These are phyloP conservation scores for Microbotryomycetes sp. DNA, from an alignment of 1,284 basidiomycete species.

Conservation along the genomic window DNA sequence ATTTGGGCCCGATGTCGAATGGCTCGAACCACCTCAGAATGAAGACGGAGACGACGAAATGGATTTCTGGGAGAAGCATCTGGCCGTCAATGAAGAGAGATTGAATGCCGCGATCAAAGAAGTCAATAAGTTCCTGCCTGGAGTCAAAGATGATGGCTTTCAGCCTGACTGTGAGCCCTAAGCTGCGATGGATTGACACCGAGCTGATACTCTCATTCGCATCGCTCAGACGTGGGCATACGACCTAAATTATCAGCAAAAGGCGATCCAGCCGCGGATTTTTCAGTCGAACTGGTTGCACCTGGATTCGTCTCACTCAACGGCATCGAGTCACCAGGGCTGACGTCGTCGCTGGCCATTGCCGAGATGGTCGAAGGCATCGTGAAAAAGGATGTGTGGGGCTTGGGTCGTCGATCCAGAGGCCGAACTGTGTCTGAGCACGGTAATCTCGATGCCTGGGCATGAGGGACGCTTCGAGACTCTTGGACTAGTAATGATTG, in stretches of 20 bases:
- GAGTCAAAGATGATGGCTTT: conserved; percentile 58
- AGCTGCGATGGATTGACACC: too few species aligned
- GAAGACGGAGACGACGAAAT: conserved; percentile 48
- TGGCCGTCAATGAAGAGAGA: conserved; percentile 53
- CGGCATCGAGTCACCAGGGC: conserved; percentile 52
- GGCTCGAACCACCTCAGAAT: conserved; percentile 53
- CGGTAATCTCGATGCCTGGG: conserved; percentile 33
- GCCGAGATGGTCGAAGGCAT: conserved; percentile 47
- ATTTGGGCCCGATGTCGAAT: conserved; percentile 92
- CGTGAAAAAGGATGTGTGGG: conserved; percentile 44
- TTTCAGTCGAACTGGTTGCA: conserved; percentile 48
- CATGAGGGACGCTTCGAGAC: conserved; percentile 5
- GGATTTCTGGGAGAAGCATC: conserved; percentile 69
- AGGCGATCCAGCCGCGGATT: conserved; percentile 74
- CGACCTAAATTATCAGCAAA: conserved; percentile 80
- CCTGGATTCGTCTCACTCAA: conserved; percentile 61
- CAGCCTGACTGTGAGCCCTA: conserved; percentile 60
- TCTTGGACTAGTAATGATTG: too few species aligned
- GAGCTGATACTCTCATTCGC: neutral
- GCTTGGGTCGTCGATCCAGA: conserved; percentile 56
- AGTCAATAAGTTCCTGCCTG: conserved; percentile 60
- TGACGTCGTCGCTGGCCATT: conserved; percentile 50
- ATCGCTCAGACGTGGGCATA: conserved; percentile 61
- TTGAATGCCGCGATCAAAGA: conserved; percentile 62
- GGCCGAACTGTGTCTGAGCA: conserved; percentile 34